phyloP scores from a whole-genome alignment of 306 rosid genomes.

The Urtica urens region DNA sequence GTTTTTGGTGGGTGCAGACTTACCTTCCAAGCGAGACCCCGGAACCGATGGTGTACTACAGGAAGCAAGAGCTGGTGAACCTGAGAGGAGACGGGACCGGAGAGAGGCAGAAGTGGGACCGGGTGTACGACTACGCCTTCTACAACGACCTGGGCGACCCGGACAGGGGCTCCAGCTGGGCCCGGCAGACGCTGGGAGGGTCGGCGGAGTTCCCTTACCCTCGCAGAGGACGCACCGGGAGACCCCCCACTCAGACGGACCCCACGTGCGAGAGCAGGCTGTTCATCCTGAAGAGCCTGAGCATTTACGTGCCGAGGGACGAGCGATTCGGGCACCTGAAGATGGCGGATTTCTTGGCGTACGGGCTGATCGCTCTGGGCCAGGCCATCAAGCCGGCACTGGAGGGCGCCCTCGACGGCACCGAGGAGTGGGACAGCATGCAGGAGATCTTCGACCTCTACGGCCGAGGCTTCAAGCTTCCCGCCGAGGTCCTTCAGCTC shows the following conservation, averaged over 20 bases:
- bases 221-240: constrained; percentile 70
- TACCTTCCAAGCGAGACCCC: constrained; percentile 64
- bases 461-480: constrained; percentile 52
- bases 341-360: constrained; percentile 60
- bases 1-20: constrained; percentile 33
- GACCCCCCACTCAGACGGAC: constrained; percentile 44
- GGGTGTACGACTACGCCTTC: constrained; percentile 60
- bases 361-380: constrained; percentile 48
- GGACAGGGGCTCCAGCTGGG: constrained; percentile 19
- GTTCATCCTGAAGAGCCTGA: constrained; percentile 26
- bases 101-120: constrained; percentile 52
- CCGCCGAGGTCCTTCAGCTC: constrained; percentile 23
- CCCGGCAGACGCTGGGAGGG: constrained; percentile 65
- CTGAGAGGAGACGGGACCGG: constrained; percentile 61
- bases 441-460: constrained; percentile 49
- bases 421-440: constrained; percentile 59
- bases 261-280: constrained; percentile 45
- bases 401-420: constrained; percentile 38
- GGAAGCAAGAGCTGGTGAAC: constrained; percentile 37
- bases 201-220: constrained; percentile 51
- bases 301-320: constrained; percentile 73
- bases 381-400: constrained; percentile 56
- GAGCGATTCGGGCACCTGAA: constrained; percentile 82
- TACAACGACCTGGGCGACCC: constrained; percentile 67
- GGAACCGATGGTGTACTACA: constrained; percentile 30